Evolutionary conservation across 192 early-diverging fungal species (phyloP), one percentile per base, ranked within the genome.

Genomic region (Coemansia sp.): DNA sequence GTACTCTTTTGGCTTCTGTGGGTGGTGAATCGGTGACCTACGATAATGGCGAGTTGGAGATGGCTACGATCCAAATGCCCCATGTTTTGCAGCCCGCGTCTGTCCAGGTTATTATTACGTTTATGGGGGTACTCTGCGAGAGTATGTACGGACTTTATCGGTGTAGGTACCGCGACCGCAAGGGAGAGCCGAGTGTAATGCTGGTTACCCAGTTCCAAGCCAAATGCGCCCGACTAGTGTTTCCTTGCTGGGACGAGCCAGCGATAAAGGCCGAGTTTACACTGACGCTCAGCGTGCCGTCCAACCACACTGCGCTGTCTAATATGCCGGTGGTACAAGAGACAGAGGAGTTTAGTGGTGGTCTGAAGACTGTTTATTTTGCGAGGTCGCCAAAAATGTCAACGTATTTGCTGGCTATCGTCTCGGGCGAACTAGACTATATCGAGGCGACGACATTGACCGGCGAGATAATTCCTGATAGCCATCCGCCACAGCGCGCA

Each of bases 221-320:
- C 2, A 88, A 90, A n/a, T 86, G 91, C 70, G 86, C 86, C 41
- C 87, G 93, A 11, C 76, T 88, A 27, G 87, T 86, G 9, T 89
- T 95, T 70, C 93, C 94, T 0, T 94, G 88, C 74, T 93, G 86
- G 85, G 94, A 95, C 68, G 89, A 95, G 80, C 94, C 93, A 22
- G 84, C 82, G 16, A 75, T 86, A 66, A 95, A 95, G 82, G 93
- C 93, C 59, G 92, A 91, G 29, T 95, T 94, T 65, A 86, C 90
- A 33, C 72, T 94, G 65, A 78, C 86, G 27, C 75, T 95, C 38
- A 86, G 87, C 0, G 88, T 95, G 49, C 85, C 78, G 0, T 66
- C 54, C 24, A 75, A 77, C 20, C 71, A 91, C 27, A 86, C 84
- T 5, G 91, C 91, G 7, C 67, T 96, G 74, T 92, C 91, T 43